These are phyloP conservation scores for Bremia lactucae DNA, from an alignment of 352 stramenopile genomes.

Conservation along the genomic window DNA sequence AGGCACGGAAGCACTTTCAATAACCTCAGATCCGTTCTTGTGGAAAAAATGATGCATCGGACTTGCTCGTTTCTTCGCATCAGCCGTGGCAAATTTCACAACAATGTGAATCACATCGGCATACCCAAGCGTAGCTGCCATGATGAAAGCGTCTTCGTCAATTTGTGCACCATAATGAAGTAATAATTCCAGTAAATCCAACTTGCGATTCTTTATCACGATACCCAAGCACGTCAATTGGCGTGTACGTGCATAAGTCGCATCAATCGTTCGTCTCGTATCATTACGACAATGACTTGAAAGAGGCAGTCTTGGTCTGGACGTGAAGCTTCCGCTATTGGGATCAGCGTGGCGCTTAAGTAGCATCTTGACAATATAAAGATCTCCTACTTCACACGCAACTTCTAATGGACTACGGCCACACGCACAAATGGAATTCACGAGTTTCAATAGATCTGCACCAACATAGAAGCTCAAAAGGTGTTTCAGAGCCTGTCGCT, in stretches of 20 bases:
- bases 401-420: constrained; percentile 65
- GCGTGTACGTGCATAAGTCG: constrained; percentile 19
- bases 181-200: constrained; percentile 43
- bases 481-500: constrained; percentile 60
- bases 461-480: constrained; percentile 57
- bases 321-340: constrained; percentile 25
- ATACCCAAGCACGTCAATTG: constrained; percentile 43
- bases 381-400: constrained; percentile 42
- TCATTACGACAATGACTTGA: constrained; percentile 21
- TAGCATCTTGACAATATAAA: constrained; percentile 47
- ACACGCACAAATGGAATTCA: constrained; percentile 55
- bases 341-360: constrained; percentile 46
- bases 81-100: constrained; percentile 23
- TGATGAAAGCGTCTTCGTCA: constrained; percentile 51
- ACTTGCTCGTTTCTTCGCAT: constrained; percentile 17
- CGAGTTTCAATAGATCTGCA: constrained; percentile 43
- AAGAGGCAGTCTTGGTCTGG: constrained; percentile 10
- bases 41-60: constrained; percentile 27
- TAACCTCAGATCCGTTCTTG: constrained; percentile 19
- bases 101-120: constrained; percentile 29
- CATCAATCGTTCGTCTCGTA: constrained; percentile 17
- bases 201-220: constrained; percentile 30
- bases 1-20: constrained; percentile 11
- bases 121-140: constrained; percentile 30
- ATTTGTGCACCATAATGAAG: constrained; percentile 46